Percentiles rank a stretch among this genome's conserved stretches.
Conservation (phyloP, 2,329 filamentous ascomycete genomes). For the Diaporthe sp. region DNA sequence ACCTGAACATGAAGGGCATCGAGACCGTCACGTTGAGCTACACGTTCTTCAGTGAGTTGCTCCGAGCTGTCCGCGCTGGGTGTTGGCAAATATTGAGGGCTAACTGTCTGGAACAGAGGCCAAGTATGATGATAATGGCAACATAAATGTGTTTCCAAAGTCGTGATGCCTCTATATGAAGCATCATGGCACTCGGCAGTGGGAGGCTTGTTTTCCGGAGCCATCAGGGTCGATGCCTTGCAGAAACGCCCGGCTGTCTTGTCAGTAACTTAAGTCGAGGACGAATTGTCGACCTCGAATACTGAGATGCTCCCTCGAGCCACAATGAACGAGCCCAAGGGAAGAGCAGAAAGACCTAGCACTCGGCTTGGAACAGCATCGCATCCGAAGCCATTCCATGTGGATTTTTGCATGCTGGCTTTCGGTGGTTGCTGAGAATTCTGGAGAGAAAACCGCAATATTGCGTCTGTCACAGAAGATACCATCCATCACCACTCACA, state of each 20-base stretch:
- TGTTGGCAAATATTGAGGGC: slow-evolving; percentile 36
- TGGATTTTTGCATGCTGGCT: background rate
- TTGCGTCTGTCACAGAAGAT: background rate
- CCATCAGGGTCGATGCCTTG: background rate
- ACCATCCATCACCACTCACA: slow-evolving; percentile 21
- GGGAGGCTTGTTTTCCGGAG: background rate
- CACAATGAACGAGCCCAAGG: background rate
- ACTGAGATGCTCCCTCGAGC: background rate
- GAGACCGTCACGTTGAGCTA: slow-evolving; percentile 97
- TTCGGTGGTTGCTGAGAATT: background rate
- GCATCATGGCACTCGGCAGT: background rate
- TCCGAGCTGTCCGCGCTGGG: background rate
- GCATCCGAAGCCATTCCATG: background rate
- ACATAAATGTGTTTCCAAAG: slow-evolving; percentile 62
- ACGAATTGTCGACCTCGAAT: background rate
- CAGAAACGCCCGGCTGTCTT: background rate
- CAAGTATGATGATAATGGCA: slow-evolving; percentile 85
- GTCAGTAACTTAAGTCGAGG: background rate
- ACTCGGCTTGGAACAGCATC: background rate
- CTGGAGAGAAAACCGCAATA: background rate
- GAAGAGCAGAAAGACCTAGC: no score
- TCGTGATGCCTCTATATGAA: slow-evolving; percentile 37
- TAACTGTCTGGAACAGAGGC: slow-evolving; percentile 72
- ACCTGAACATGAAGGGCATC: slow-evolving; percentile 92
- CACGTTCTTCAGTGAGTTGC: slow-evolving; percentile 94